Evolutionary conservation across 106 monocot species (phyloP).

Genomic region (Apostasia shenzhenica): DNA sequence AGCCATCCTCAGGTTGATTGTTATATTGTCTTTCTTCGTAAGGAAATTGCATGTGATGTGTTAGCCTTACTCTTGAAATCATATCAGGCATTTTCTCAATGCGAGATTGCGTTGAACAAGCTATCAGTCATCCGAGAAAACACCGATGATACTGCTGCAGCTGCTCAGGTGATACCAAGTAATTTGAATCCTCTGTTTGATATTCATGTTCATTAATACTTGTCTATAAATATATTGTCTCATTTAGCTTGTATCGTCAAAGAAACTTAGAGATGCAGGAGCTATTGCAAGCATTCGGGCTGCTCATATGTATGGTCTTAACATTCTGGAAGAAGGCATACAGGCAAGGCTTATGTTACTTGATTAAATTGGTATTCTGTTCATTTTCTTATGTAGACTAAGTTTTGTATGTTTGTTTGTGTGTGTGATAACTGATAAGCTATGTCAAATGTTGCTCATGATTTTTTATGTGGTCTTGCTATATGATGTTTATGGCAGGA

Average conservation of each 20-base stretch:
- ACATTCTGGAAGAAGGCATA: conserved; percentile 44
- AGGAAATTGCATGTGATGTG: background rate
- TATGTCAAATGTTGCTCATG: too few relatives aligned
- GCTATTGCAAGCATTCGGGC: conserved; percentile 67
- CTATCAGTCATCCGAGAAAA: conserved; percentile 42
- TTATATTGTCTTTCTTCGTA: background rate
- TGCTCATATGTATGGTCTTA: conserved; percentile 68
- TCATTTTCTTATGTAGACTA: background rate
- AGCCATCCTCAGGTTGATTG: conserved; percentile 62
- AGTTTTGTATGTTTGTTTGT: background rate
- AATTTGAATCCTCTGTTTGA: background rate
- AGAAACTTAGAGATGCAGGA: conserved; percentile 49
- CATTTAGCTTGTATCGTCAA: conserved; percentile 39
- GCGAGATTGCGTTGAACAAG: conserved; percentile 38
- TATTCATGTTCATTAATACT: background rate
- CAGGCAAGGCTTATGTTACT: conserved; percentile 37
- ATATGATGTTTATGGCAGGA: conserved; percentile 32
- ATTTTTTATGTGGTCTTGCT: background rate
- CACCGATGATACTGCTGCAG: conserved; percentile 63
- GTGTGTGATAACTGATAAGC: too few relatives aligned
- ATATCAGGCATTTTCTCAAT: conserved; percentile 60
- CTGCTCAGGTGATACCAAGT: conserved; percentile 46
- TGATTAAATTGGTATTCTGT: background rate
- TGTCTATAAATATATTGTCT: conserved; percentile 5
- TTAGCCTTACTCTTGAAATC: background rate